Evolutionary conservation across 495 filamentous ascomycete species (phyloP).

Genomic region (Lasiosphaeria miniovina): DNA sequence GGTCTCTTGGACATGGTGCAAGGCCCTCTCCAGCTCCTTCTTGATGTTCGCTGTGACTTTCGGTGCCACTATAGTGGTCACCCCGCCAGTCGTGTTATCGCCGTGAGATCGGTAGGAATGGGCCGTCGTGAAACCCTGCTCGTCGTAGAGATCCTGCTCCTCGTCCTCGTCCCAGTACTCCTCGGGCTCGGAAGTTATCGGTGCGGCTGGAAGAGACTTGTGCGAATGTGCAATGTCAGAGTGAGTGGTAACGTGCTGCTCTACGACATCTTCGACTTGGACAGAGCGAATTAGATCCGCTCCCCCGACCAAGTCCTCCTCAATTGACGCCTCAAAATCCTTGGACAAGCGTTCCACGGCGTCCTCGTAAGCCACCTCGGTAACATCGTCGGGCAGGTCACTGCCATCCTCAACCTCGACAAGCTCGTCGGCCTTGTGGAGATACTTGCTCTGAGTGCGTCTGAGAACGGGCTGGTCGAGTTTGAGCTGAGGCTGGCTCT

Average conservation of each 20-base stretch:
- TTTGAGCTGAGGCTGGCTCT: constrained; percentile 41
- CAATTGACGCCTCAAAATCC: constrained; percentile 10
- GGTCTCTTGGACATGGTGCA: constrained; percentile 60
- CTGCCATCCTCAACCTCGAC: constrained; percentile 23
- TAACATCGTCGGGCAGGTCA: constrained; percentile 32
- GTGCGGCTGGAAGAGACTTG: constrained; percentile 21
- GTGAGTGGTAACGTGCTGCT: background rate
- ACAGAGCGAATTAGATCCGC: constrained; percentile 7
- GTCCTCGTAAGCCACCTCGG: constrained; percentile 43
- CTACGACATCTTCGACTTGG: constrained; percentile 7
- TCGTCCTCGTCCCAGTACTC: constrained; percentile 78
- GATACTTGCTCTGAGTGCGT: constrained; percentile 33
- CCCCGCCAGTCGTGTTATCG: constrained; percentile 75
- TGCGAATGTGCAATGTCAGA: constrained; percentile 9
- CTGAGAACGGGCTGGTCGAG: constrained; percentile 28
- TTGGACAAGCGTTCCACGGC: constrained; percentile 37
- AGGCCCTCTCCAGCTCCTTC: constrained; percentile 68
- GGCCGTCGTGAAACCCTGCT: constrained; percentile 75
- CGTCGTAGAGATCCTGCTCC: constrained; percentile 74
- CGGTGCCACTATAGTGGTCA: constrained; percentile 68
- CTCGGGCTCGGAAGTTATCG: constrained; percentile 54
- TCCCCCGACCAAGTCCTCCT: constrained; percentile 10
- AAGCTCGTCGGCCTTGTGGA: constrained; percentile 19
- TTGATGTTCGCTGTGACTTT: constrained; percentile 57
- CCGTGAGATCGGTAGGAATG: constrained; percentile 69